These are phyloP conservation scores for Fusarium sororula DNA, from an alignment of 2,329 filamentous ascomycete genomes.

Conservation along the genomic window DNA sequence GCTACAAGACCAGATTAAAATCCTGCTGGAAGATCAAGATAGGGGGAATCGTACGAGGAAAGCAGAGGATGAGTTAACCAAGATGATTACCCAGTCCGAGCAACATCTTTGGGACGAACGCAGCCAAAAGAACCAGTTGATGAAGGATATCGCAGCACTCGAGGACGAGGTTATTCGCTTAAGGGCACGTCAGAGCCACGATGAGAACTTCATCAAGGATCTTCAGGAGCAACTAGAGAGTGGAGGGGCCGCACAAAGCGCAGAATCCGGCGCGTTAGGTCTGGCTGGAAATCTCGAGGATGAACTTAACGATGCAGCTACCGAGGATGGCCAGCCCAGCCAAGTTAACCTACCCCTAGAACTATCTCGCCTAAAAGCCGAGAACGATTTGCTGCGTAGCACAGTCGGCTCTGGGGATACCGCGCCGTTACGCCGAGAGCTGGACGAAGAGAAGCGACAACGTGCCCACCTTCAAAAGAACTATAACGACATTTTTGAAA, in stretches of 20 bases:
- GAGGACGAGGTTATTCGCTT: constrained; percentile 59
- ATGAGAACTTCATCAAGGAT: constrained; percentile 65
- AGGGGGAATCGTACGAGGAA: constrained; percentile 47
- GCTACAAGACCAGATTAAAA: constrained; percentile 57
- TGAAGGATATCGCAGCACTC: constrained; percentile 56
- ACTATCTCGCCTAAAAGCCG: constrained; percentile 67
- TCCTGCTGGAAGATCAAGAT: constrained; percentile 49
- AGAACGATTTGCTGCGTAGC: constrained; percentile 67
- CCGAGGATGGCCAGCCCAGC: constrained; percentile 44
- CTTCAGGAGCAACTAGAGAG: constrained; percentile 67
- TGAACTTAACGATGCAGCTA: constrained; percentile 63
- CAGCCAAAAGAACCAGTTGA: constrained; percentile 56
- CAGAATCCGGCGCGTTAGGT: constrained; percentile 24
- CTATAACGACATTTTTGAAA: constrained; percentile 66
- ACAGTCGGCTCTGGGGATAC: constrained; percentile 65
- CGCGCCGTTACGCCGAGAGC: constrained; percentile 62
- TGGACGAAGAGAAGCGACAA: constrained; percentile 63
- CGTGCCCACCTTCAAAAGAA: constrained; percentile 62
- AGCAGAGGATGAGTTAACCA: constrained; percentile 52
- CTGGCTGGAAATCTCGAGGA: constrained; percentile 63
- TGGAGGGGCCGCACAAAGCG: constrained; percentile 39
- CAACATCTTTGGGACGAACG: constrained; percentile 55
- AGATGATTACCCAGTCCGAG: constrained; percentile 54
- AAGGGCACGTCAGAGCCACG: constrained; percentile 56
- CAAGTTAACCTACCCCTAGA: constrained; percentile 58